phyloP scores from a whole-genome alignment of 148 eudicot genomes.

The Drosera capensis region DNA sequence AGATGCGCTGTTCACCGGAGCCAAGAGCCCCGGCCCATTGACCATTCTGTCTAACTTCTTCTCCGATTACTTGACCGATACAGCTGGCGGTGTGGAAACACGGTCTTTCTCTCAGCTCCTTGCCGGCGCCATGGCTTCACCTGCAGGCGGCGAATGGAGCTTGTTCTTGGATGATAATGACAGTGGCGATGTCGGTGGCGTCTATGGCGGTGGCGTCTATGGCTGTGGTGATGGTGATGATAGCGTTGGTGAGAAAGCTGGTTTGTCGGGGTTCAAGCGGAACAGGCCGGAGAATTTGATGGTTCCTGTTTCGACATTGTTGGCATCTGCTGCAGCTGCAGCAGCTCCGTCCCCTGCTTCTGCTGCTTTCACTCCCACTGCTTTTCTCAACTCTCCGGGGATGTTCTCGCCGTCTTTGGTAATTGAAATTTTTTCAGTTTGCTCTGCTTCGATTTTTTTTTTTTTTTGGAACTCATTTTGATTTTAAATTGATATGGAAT shows the following conservation, averaged over 20 bases:
- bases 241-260: background rate
- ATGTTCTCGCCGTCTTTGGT: background rate
- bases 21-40: background rate
- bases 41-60: background rate
- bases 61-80: background rate
- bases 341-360: too few relatives aligned
- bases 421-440: background rate
- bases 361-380: background rate
- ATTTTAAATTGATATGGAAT: too few relatives aligned
- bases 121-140: background rate
- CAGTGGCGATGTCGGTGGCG: background rate
- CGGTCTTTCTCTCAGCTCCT: constrained; percentile 2
- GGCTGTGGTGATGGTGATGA: background rate
- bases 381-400: background rate
- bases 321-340: background rate
- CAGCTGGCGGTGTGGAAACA: background rate
- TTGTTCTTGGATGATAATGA: background rate
- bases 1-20: background rate
- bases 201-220: background rate
- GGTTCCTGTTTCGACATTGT: background rate
- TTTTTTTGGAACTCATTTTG: background rate
- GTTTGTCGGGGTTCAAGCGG: background rate
- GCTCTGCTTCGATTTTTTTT: background rate
- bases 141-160: background rate
- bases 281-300: background rate